These are phyloP conservation scores for Pseudonectria foliicola DNA, from an alignment of 2,329 filamentous ascomycete genomes.

Conservation along the genomic window DNA sequence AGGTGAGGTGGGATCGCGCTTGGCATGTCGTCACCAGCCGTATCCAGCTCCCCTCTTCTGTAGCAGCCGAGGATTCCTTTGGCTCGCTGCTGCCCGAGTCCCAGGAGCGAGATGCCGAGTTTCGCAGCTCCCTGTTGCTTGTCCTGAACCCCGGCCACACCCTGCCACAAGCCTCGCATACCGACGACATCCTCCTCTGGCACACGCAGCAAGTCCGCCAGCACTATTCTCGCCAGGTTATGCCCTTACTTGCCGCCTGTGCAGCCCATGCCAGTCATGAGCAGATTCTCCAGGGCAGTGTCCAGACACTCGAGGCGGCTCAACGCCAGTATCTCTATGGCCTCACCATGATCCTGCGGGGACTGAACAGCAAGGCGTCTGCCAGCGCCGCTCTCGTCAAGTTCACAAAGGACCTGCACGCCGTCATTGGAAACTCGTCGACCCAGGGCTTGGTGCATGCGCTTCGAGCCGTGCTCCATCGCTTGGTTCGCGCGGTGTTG, in stretches of 20 bases:
- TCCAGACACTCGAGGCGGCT: slow-evolving; percentile 53
- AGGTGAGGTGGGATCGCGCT: slow-evolving; percentile 52
- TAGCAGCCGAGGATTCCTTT: slow-evolving; percentile 48
- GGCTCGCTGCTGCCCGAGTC: slow-evolving; percentile 39
- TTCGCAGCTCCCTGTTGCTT: slow-evolving; percentile 46
- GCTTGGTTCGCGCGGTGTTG: slow-evolving; percentile 45
- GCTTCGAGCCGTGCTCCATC: slow-evolving; percentile 46
- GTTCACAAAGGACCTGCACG: slow-evolving; percentile 56
- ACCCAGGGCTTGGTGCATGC: slow-evolving; percentile 46
- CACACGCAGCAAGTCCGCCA: slow-evolving; percentile 53
- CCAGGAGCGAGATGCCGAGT: slow-evolving; percentile 36
- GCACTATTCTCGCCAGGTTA: slow-evolving; percentile 53
- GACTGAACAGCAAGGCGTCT: slow-evolving; percentile 31
- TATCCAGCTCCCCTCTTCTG: slow-evolving; percentile 49
- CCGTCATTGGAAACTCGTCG: slow-evolving; percentile 58
- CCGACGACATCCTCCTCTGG: slow-evolving; percentile 52
- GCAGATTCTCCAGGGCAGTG: slow-evolving; percentile 43
- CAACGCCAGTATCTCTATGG: slow-evolving; percentile 51
- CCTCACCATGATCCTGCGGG: slow-evolving; percentile 43
- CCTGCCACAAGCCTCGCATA: slow-evolving; percentile 43
- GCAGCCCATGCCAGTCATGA: slow-evolving; percentile 33
- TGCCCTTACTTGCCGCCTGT: slow-evolving; percentile 47
- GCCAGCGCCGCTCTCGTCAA: slow-evolving; percentile 35
- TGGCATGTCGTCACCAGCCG: slow-evolving; percentile 55
- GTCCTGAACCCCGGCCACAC: slow-evolving; percentile 41